Conservation (phyloP, 768 basidiomycete species). For the Rhodotorula graminis region DNA sequence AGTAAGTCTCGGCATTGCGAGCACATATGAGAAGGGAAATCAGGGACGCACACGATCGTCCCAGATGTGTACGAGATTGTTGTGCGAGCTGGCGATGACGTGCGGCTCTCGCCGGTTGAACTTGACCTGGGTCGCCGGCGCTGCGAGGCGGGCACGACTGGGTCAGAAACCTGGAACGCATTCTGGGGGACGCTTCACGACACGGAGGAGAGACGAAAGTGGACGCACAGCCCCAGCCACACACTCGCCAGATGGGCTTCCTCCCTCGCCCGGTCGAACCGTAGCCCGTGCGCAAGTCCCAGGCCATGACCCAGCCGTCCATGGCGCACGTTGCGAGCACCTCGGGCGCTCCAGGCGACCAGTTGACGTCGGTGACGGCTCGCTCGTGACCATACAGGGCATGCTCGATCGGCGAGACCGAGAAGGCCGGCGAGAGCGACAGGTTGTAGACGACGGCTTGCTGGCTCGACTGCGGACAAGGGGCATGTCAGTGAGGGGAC, state of each 20-base stretch:
- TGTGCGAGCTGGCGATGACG: conserved; percentile 82
- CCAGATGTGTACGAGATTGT: conserved; percentile 84
- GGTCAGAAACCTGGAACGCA: too few relatives aligned
- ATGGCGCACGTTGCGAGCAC: conserved; percentile 80
- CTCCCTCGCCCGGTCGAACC: conserved; percentile 63
- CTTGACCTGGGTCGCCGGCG: conserved; percentile 89
- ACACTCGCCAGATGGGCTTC: conserved; percentile 46
- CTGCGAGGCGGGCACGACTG: conserved; percentile 47
- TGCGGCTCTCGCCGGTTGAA: conserved; percentile 88
- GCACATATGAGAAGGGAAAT: too few relatives aligned
- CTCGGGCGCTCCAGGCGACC: conserved; percentile 81
- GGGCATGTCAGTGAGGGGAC: neutral
- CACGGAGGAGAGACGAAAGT: too few relatives aligned
- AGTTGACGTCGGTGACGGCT: conserved; percentile 96
- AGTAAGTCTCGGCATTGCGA: too few relatives aligned
- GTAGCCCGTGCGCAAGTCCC: conserved; percentile 69
- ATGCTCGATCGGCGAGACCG: conserved; percentile 72
- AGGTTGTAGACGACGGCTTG: conserved; percentile 95
- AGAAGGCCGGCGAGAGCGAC: conserved; percentile 48
- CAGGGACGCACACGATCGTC: conserved; percentile 69
- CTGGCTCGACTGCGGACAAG: conserved; percentile 59
- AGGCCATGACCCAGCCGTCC: conserved; percentile 89
- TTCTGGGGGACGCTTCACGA: too few relatives aligned
- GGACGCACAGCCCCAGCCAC: conserved; percentile 40
- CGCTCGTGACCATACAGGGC: conserved; percentile 85